Evolutionary conservation across 352 stramenopile genomes (phyloP), one percentile per base, ranked within the genome.

Genomic region (Phytopythium chamaehyphon): DNA sequence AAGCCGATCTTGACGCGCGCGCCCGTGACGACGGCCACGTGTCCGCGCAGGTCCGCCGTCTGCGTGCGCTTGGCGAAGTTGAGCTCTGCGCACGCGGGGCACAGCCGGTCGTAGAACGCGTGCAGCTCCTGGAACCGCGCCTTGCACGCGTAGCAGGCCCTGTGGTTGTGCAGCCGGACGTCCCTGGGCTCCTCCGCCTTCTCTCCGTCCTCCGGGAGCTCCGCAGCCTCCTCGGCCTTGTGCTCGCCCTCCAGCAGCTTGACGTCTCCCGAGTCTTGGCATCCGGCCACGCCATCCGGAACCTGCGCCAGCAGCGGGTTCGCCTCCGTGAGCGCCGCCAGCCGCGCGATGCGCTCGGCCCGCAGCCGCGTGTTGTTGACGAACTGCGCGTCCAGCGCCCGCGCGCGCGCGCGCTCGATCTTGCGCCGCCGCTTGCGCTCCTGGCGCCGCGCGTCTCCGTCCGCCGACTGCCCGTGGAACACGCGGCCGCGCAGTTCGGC

Each of bases 1-100:
- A 92, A 98, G 6, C 95, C 93, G 68, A 98, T 98, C 63, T 98
- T 98, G 38, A 98, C 93, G 23, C 95, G 76, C 6, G 88, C 90
- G 40, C 93, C 93, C 0, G 95, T 98, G 8, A 98, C 85, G 19
- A 98, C 64, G 8, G 90, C 90, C 3, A 97, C 69, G 46, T 87
- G 83, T 36, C 71, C 80, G 2, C 35, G 61, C 48, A 98, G 58
- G 50, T 97, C 64, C 0, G 81, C 82, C 2, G 75, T 92, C 64
- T 98, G 86, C 57, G 96, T 64, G 16, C 95, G 74, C 68, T 98
- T 98, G 39, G 84, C 62, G 64, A 85, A 98, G 76, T 98, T 98
- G 35, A 98, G 73, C 44, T 76, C 59, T 0, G 95, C 93, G 64
- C 95, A 98, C 0, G 65, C 57, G n/a, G 91, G 91, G 69, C 95